Evolutionary conservation across 768 basidiomycete species (phyloP).

Genomic region (Tylopilus sp.): DNA sequence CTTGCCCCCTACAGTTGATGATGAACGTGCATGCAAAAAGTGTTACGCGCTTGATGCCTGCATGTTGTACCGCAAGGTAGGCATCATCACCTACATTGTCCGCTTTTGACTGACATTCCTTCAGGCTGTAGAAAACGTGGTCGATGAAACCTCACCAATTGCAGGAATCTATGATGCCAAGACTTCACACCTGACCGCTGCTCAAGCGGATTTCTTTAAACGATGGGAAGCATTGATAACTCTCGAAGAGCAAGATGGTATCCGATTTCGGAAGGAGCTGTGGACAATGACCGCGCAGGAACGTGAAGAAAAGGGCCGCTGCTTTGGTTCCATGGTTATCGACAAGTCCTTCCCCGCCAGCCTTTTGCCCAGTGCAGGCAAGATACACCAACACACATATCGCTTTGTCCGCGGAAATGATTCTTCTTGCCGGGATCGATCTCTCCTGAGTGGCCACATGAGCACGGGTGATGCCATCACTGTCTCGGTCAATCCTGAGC

Average conservation of each 20-base stretch:
- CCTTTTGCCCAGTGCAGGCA: conserved; percentile 34
- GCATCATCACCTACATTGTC: conserved; percentile 1
- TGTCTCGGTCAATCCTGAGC: conserved; percentile 80
- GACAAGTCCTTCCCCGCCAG: conserved; percentile 34
- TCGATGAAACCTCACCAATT: conserved; percentile 51
- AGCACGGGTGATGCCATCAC: conserved; percentile 78
- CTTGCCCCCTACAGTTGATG: conserved; percentile 85
- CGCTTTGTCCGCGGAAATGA: conserved; percentile 49
- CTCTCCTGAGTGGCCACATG: conserved; percentile 75
- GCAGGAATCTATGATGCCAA: conserved; percentile 70
- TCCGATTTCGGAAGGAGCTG: conserved; percentile 83
- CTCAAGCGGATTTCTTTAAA: conserved; percentile 77
- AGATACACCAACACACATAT: conserved; percentile 80
- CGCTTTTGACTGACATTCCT: conserved; percentile 1
- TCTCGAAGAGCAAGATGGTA: conserved; percentile 82
- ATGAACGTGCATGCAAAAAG: conserved; percentile 68
- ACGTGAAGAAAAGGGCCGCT: conserved; percentile 78
- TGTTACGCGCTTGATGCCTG: conserved; percentile 86
- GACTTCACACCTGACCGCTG: conserved; percentile 71
- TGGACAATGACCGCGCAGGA: conserved; percentile 88
- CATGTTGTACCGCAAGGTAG: conserved; percentile 89
- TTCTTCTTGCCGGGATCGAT: conserved; percentile 9
- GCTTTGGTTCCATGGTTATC: conserved; percentile 78
- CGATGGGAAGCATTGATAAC: conserved; percentile 87
- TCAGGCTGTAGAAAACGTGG: conserved; percentile 68